A percentile compares a stretch with the other conserved stretches of the same genome.
phyloP scores from a whole-genome alignment of 2,329 filamentous ascomycete species.

The Penicillium occitanis region DNA sequence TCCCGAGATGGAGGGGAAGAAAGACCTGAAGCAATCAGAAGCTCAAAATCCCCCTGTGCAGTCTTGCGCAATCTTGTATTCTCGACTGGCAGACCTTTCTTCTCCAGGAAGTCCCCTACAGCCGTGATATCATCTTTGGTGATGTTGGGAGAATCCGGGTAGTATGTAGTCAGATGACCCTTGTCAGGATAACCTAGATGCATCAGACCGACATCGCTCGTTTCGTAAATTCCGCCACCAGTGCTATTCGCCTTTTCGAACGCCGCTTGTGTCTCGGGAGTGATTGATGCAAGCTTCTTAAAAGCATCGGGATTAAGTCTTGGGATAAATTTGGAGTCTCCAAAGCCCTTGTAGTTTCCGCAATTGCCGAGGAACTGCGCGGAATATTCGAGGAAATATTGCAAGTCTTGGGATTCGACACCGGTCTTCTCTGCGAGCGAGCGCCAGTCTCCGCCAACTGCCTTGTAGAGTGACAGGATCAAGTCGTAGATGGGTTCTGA shows the following conservation, averaged over 20 bases:
- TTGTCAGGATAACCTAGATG: constrained; percentile 73
- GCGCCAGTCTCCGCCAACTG: constrained; percentile 69
- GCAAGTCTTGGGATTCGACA: constrained; percentile 63
- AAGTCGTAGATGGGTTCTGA: constrained; percentile 79
- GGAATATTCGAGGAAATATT: constrained; percentile 72
- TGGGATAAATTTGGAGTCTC: constrained; percentile 80
- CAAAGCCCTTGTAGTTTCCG: constrained; percentile 86
- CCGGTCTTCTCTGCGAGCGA: constrained; percentile 63
- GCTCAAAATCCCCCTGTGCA: constrained; percentile 63
- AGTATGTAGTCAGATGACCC: constrained; percentile 79
- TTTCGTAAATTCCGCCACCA: constrained; percentile 69
- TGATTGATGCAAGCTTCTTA: constrained; percentile 61
- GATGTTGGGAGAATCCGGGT: constrained; percentile 72
- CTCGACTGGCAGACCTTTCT: constrained; percentile 68
- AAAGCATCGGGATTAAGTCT: constrained; percentile 65
- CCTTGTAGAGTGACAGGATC: constrained; percentile 69
- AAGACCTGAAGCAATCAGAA: constrained; percentile 70
- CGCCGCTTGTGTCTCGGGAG: constrained; percentile 60
- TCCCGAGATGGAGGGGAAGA: constrained; percentile 60
- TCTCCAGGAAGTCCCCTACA: constrained; percentile 70
- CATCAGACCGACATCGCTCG: constrained; percentile 63
- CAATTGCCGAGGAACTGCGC: constrained; percentile 76
- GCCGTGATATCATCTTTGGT: constrained; percentile 72
- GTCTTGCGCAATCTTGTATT: constrained; percentile 75
- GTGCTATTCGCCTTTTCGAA: constrained; percentile 62